Evolutionary conservation across 306 rosid genomes (phyloP), one percentile per base, ranked within the genome.

Genomic region (Oemleria cerasiformis): DNA sequence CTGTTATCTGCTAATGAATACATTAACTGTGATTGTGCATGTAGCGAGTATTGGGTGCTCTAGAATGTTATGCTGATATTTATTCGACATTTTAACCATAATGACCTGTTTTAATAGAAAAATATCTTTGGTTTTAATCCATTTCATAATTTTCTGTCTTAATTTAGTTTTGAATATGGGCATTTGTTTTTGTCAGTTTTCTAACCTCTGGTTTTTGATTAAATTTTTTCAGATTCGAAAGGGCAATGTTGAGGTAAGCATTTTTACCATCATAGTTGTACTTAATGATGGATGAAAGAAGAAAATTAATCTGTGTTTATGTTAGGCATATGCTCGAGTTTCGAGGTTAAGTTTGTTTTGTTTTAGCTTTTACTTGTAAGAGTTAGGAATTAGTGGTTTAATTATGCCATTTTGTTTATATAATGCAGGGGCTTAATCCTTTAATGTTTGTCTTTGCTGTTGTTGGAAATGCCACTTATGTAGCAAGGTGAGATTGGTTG

Each of bases 391-490:
- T 17, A 10, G 21, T 30, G 9, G 55, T 13, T 6, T 44, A 21
- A 1, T 14, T 30, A 2, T 30, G 36, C 36, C 36, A 30, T 58
- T 78, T 25, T 62, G 30, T 71, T 72, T 56, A 39, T 77, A 49
- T 44, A 82, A n/a, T 86, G 83, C 78, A 92, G 96, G 98, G 98
- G 65, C 96, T 92, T 73, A 90, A 81, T 80, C 96, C 98, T 75
- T 76, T 86, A 30, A 92, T 92, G 98, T 92, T 92, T 73, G 3
- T 86, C 66, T 90, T 92, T 76, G 98, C 98, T 80, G 70, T 92
- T 80, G 69, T 84, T 62, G 98, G 96, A 76, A 92, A 92, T 70
- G 55, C 66, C 63, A 90, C 96, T 63, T 92, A 92, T 43, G 91
- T 90, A 14, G 92, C 79, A 40, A 90, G 98, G 98, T 78, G 65